A percentile compares a stretch with the other conserved stretches of the same genome.
phyloP scores from a whole-genome alignment of 306 rosid species.

The Clitoria ternatea region DNA sequence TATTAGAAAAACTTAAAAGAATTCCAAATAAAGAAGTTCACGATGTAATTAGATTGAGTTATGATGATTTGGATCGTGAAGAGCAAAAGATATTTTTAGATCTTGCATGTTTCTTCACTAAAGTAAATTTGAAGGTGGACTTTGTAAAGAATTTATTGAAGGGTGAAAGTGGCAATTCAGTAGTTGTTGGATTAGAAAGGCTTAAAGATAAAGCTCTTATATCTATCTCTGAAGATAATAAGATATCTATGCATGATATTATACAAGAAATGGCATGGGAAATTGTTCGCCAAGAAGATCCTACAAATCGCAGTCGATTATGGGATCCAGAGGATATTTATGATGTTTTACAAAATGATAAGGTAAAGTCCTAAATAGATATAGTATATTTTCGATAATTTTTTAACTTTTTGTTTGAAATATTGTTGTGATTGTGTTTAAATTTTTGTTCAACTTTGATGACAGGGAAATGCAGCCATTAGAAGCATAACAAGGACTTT shows the following conservation, averaged over 20 bases:
- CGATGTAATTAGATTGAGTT: neutral
- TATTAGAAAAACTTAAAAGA: neutral
- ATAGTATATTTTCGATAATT: neutral
- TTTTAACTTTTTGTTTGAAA: neutral
- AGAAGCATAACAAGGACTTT: neutral
- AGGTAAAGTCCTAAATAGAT: neutral
- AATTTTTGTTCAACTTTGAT: neutral
- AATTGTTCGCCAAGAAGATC: neutral
- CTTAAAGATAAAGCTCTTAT: slow-evolving; percentile 1
- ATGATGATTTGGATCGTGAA: slow-evolving; percentile 7
- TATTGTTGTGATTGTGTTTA: neutral
- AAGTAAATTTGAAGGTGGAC: neutral
- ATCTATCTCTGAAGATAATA: neutral
- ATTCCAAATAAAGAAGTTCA: neutral
- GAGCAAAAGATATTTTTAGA: neutral
- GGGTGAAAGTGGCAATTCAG: neutral
- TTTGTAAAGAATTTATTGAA: neutral
- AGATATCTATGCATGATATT: neutral
- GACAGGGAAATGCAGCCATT: neutral
- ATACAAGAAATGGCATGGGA: slow-evolving; percentile 8
- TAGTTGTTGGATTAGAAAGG: neutral
- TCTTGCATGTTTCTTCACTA: neutral
- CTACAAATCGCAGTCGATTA: neutral
- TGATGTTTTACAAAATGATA: neutral
- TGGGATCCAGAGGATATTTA: neutral